phyloP scores from a whole-genome alignment of 108 stramenopile species.

The Pseudonitzschia multiseries region DNA sequence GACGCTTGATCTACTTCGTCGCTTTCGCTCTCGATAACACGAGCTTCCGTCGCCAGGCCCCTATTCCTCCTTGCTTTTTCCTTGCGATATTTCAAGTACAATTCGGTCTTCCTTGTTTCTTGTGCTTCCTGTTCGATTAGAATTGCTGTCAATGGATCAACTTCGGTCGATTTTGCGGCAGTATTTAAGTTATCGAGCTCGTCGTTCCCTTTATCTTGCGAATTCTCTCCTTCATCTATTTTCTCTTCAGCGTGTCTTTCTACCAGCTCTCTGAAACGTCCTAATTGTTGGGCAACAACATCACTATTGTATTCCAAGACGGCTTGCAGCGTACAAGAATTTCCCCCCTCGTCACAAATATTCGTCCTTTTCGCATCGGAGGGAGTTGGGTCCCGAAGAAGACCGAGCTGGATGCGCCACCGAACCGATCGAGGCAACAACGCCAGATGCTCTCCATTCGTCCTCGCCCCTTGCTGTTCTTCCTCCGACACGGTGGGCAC shows the following conservation, averaged over 20 bases:
- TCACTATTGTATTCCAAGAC: conserved; percentile 24
- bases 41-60: conserved; percentile 30
- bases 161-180: background rate
- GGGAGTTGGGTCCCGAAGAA: conserved; percentile 3
- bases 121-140: conserved; percentile 47
- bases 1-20: conserved; percentile 41
- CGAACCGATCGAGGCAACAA: conserved; percentile 42
- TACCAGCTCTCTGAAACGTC: conserved; percentile 25
- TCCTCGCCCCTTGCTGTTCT: conserved; percentile 11
- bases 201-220: background rate
- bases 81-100: conserved; percentile 56
- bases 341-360: background rate
- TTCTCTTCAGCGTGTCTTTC: conserved; percentile 30
- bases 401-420: conserved; percentile 46
- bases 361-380: background rate
- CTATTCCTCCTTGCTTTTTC: conserved; percentile 46
- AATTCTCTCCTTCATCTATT: conserved; percentile 11
- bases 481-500: conserved; percentile 18
- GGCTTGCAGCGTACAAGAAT: conserved; percentile 1
- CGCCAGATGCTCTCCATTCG: conserved; percentile 8
- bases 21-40: conserved; percentile 25
- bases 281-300: conserved; percentile 19
- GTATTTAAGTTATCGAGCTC: background rate
- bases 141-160: conserved; percentile 65
- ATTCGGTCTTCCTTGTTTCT: conserved; percentile 42